These are phyloP conservation scores for Pseudogymnoascus sp. DNA, from an alignment of 2,329 filamentous ascomycete species.

Conservation along the genomic window DNA sequence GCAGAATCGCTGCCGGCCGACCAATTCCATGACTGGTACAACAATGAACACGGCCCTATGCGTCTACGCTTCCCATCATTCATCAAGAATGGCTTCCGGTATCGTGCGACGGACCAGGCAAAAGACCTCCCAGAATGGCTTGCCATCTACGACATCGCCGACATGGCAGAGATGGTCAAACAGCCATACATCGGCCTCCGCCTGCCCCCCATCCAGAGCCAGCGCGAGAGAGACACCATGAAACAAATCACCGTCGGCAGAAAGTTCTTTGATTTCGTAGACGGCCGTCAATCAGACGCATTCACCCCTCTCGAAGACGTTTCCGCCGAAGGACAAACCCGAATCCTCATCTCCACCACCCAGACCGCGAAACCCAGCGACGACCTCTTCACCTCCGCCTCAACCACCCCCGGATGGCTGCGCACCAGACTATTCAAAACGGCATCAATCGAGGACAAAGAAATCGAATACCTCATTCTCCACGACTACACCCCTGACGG, in stretches of 20 bases:
- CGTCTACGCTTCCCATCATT: constrained; percentile 68
- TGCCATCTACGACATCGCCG: constrained; percentile 72
- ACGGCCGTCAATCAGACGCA: constrained; percentile 43
- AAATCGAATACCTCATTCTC: constrained; percentile 53
- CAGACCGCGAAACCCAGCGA: constrained; percentile 52
- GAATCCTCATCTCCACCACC: constrained; percentile 54
- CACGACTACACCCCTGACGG: constrained; percentile 65
- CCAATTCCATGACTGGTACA: constrained; percentile 88
- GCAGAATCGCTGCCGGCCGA: constrained; percentile 47
- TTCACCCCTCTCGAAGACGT: constrained; percentile 53
- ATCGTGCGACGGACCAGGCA: constrained; percentile 53
- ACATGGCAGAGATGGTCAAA: constrained; percentile 61
- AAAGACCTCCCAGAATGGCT: constrained; percentile 58
- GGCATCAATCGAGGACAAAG: constrained; percentile 50
- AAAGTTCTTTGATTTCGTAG: constrained; percentile 59
- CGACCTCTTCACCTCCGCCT: constrained; percentile 63
- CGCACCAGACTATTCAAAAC: constrained; percentile 63
- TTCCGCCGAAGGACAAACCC: constrained; percentile 48
- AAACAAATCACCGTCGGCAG: constrained; percentile 60
- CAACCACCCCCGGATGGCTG: constrained; percentile 70
- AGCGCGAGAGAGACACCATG: constrained; percentile 53
- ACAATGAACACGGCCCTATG: constrained; percentile 81
- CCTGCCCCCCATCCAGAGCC: constrained; percentile 45
- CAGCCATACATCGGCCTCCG: constrained; percentile 61
- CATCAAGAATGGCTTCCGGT: constrained; percentile 71